Conservation (phyloP, 257 asterid species). For the Marsdenia floribunda region DNA sequence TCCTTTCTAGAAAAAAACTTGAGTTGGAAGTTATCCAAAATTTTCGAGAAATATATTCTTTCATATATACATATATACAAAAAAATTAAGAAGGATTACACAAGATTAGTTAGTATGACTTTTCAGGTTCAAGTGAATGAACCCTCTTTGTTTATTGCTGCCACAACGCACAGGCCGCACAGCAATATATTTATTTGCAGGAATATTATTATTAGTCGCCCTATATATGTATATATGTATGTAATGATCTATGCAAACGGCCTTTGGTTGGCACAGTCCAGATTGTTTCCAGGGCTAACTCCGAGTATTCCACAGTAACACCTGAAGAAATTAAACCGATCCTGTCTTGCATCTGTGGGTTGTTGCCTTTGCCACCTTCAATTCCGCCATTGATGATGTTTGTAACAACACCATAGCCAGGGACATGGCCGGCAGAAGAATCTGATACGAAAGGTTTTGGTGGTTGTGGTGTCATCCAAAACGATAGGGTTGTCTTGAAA, state of each 20-base stretch:
- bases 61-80: too few species aligned
- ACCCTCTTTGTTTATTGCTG: not conserved
- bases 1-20: too few species aligned
- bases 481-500: slow-evolving; percentile 36
- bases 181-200: not conserved
- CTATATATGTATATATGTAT: too few species aligned
- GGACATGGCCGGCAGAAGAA: slow-evolving; percentile 17
- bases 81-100: too few species aligned
- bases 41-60: too few species aligned
- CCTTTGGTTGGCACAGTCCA: slow-evolving; percentile 26
- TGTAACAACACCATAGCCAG: slow-evolving; percentile 33
- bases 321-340: slow-evolving; percentile 31
- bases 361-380: slow-evolving; percentile 28
- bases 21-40: too few species aligned
- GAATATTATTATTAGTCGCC: too few species aligned
- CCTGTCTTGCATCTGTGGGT: slow-evolving; percentile 13
- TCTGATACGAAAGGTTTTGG: slow-evolving; percentile 26
- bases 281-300: slow-evolving; percentile 21
- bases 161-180: not conserved
- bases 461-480: slow-evolving; percentile 36
- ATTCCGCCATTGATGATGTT: slow-evolving; percentile 35
- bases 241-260: not conserved
- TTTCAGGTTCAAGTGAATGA: not conserved
- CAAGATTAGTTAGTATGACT: too few species aligned
- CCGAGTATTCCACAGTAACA: slow-evolving; percentile 24